These are phyloP conservation scores for Neopestalotiopsis rosae DNA, from an alignment of 2,329 filamentous ascomycete species.

Conservation along the genomic window DNA sequence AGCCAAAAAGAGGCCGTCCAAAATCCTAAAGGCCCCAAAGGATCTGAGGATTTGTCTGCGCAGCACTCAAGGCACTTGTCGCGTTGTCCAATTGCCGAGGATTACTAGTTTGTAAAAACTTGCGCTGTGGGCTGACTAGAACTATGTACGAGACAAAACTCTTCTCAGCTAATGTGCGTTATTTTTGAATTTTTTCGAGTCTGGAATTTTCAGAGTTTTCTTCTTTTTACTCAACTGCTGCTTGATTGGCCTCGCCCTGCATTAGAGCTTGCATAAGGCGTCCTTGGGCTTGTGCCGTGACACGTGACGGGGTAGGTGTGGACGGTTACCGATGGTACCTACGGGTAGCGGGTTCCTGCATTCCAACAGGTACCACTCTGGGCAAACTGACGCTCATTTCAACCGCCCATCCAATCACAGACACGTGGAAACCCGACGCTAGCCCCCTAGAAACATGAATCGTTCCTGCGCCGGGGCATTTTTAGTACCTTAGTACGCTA, in stretches of 20 bases:
- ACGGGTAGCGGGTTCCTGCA: conserved; percentile 3
- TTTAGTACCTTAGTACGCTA: neutral
- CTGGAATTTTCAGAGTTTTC: neutral
- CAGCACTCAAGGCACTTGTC: neutral
- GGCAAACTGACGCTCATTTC: neutral
- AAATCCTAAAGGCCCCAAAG: neutral
- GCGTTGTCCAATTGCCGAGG: neutral
- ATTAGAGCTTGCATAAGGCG: conserved; percentile 3
- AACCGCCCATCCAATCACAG: conserved; percentile 9
- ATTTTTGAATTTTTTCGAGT: neutral
- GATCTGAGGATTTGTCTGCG: neutral
- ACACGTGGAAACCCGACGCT: conserved; percentile 5
- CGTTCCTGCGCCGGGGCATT: neutral
- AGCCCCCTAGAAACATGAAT: neutral
- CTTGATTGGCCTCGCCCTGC: conserved; percentile 1
- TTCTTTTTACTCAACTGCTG: neutral
- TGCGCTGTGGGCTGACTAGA: neutral
- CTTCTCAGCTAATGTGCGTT: conserved; percentile 3
- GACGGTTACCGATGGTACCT: neutral
- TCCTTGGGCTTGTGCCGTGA: neutral
- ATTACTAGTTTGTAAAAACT: neutral
- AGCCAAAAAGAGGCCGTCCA: neutral
- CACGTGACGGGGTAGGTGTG: neutral
- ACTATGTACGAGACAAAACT: conserved; percentile 4
- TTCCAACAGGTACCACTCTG: neutral